Conservation (phyloP, 352 stramenopile species). For the Globisporangium middletonii region DNA sequence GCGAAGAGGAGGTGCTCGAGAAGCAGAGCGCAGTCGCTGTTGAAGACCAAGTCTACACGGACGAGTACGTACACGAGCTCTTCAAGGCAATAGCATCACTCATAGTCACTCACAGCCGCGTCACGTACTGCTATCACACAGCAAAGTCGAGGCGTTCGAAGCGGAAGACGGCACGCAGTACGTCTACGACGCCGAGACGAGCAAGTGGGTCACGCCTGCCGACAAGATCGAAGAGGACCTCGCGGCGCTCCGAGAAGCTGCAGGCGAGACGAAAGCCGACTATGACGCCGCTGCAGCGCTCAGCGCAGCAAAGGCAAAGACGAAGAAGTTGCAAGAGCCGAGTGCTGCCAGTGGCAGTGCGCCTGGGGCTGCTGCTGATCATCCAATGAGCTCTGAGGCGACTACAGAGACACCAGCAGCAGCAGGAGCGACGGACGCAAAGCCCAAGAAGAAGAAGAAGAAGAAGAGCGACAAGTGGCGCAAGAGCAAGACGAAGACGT, state of each 20-base stretch:
- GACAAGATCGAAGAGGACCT: slow-evolving; percentile 73
- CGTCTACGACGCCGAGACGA: slow-evolving; percentile 58
- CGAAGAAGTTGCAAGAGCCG: slow-evolving; percentile 34
- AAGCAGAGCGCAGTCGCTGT: slow-evolving; percentile 28
- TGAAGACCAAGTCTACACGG: slow-evolving; percentile 51
- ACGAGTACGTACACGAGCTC: slow-evolving; percentile 22
- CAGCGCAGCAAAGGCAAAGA: slow-evolving; percentile 32
- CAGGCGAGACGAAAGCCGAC: slow-evolving; percentile 18
- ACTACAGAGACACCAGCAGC: not conserved
- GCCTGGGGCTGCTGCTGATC: not conserved
- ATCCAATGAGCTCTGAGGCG: too few species aligned
- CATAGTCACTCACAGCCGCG: not conserved
- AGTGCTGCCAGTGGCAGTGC: slow-evolving; percentile 2
- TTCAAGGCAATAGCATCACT: not conserved
- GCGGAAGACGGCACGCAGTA: slow-evolving; percentile 69
- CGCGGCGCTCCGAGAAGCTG: slow-evolving; percentile 44
- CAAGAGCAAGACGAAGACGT: slow-evolving; percentile 86
- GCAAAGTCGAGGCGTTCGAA: slow-evolving; percentile 35
- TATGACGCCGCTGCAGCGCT: slow-evolving; percentile 6
- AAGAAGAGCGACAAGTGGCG: slow-evolving; percentile 81
- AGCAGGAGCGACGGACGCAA: not conserved
- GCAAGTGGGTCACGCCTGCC: slow-evolving; percentile 63
- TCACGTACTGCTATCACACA: slow-evolving; percentile 3
- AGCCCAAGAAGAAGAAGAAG: slow-evolving; percentile 77
- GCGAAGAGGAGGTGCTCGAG: slow-evolving; percentile 40